These are phyloP conservation scores for Pilatotrama ljubarskyi DNA, from an alignment of 768 basidiomycete genomes.

Conservation along the genomic window DNA sequence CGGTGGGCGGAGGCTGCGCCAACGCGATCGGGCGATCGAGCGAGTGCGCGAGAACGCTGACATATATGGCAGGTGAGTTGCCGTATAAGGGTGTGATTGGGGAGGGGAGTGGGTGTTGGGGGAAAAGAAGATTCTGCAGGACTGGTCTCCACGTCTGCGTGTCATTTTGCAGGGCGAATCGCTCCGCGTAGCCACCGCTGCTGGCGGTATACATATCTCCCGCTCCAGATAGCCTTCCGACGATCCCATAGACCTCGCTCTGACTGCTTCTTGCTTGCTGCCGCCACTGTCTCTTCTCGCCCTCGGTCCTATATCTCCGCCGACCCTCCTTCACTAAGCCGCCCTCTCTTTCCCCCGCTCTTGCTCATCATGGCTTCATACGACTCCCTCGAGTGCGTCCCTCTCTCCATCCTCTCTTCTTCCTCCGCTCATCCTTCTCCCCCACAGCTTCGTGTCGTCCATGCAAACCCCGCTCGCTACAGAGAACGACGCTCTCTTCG, in stretches of 20 bases:
- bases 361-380: not conserved
- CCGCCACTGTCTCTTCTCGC: not conserved
- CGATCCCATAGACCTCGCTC: no score
- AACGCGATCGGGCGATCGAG: not conserved
- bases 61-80: not conserved
- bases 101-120: not conserved
- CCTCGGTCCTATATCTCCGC: not conserved
- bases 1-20: no score
- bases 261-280: no score
- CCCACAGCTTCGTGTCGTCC: not conserved
- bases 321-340: not conserved
- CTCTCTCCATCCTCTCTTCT: not conserved
- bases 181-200: no score
- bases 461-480: not conserved
- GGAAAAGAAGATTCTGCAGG: no score
- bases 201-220: no score
- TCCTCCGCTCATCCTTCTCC: not conserved
- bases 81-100: not conserved
- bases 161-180: no score
- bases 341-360: not conserved
- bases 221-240: no score
- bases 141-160: no score
- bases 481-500: constrained; percentile 11
- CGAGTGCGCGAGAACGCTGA: not conserved
- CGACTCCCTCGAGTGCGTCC: not conserved